phyloP scores from a whole-genome alignment of 139 green algal species.

The Ostreobium quekettii region DNA sequence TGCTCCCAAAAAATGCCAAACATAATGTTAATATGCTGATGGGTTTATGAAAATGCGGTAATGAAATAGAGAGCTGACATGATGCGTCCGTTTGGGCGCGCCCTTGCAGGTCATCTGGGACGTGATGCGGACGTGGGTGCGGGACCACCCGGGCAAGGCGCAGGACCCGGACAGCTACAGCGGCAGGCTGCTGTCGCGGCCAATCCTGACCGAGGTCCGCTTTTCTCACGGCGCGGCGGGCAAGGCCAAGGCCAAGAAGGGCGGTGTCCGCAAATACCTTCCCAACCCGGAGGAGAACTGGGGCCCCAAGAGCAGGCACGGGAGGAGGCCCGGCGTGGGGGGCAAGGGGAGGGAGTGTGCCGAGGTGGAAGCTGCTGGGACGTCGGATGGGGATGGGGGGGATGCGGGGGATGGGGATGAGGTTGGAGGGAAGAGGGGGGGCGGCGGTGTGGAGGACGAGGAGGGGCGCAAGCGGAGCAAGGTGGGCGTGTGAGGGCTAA shows the following conservation, averaged over 20 bases:
- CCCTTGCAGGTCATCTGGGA: slow-evolving; percentile 68
- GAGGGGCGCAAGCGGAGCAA: too few species aligned
- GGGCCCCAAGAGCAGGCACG: slow-evolving; percentile 71
- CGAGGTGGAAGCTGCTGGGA: too few species aligned
- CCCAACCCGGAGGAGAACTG: slow-evolving; percentile 84
- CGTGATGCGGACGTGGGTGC: slow-evolving; percentile 73
- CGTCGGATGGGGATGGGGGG: too few species aligned
- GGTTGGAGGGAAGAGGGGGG: too few species aligned
- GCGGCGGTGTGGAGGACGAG: too few species aligned
- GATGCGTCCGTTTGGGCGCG: slow-evolving; percentile 39
- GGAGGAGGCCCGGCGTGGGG: too few species aligned
- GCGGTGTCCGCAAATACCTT: slow-evolving; percentile 50
- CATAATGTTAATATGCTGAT: too few species aligned
- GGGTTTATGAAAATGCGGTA: not conserved
- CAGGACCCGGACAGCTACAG: slow-evolving; percentile 36
- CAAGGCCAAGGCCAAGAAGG: slow-evolving; percentile 31
- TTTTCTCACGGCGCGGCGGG: slow-evolving; percentile 50
- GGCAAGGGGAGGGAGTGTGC: too few species aligned
- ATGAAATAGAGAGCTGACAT: not conserved
- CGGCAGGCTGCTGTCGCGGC: slow-evolving; percentile 60
- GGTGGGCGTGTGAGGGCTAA: too few species aligned
- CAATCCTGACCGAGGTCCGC: slow-evolving; percentile 56
- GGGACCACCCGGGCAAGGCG: slow-evolving; percentile 46
- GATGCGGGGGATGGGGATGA: too few species aligned
- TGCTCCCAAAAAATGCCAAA: too few species aligned